A percentile compares a stretch with the other conserved stretches of the same genome.
Conservation (phyloP, 805 yeast genomes). For the Wickerhamiella domercqiae region DNA sequence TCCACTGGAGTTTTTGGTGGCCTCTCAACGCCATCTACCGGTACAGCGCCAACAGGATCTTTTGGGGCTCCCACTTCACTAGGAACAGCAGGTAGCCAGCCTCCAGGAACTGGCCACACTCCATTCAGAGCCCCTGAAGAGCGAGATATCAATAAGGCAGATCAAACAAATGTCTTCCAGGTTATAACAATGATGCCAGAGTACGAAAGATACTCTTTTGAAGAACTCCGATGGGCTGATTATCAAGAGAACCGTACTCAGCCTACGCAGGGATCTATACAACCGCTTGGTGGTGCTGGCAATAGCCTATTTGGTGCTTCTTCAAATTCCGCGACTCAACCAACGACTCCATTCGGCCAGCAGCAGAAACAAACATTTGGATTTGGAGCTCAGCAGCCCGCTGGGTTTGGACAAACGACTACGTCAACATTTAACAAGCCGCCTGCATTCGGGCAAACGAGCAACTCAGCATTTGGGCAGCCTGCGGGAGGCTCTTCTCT, state of each 20-base stretch:
- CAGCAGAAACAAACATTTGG: conserved; percentile 2
- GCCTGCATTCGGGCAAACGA: conserved; percentile 11
- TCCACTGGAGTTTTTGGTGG: background rate
- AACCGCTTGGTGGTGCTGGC: conserved; percentile 9
- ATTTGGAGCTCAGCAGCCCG: conserved; percentile 12
- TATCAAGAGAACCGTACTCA: conserved; percentile 53
- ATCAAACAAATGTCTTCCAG: conserved; percentile 36
- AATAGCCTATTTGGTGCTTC: conserved; percentile 4
- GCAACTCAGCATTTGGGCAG: conserved; percentile 4
- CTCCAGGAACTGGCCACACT: conserved; percentile 4
- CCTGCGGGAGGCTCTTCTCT: conserved; percentile 11
- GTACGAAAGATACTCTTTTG: conserved; percentile 64
- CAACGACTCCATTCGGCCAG: conserved; percentile 1
- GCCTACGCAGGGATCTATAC: conserved; percentile 3
- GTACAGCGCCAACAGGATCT: background rate
- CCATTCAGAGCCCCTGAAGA: conserved; percentile 4
- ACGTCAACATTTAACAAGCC: conserved; percentile 12
- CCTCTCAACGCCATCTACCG: conserved; percentile 2
- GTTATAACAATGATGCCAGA: conserved; percentile 82
- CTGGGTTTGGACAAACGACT: conserved; percentile 20
- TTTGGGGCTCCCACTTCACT: conserved; percentile 5
- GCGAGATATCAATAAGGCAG: conserved; percentile 4
- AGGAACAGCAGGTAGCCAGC: background rate
- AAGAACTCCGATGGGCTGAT: conserved; percentile 81
- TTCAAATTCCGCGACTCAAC: background rate